These are phyloP conservation scores for Chaetomidium leptoderma DNA, from an alignment of 495 filamentous ascomycete genomes.

Conservation along the genomic window DNA sequence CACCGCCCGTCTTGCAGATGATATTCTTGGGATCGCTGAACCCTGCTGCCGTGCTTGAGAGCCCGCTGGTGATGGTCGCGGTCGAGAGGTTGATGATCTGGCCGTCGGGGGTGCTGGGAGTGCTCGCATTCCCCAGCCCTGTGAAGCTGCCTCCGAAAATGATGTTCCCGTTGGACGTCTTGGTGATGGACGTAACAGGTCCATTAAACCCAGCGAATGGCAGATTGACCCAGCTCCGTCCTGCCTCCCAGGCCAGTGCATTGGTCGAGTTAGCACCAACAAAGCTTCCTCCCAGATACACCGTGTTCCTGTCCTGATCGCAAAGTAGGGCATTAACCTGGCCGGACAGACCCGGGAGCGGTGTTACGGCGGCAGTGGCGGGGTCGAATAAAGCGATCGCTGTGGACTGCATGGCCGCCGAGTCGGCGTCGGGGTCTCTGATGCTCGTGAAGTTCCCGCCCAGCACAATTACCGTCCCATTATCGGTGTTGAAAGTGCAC, in stretches of 20 bases:
- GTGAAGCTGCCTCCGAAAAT: slow-evolving; percentile 92
- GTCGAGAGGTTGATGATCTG: slow-evolving; percentile 82
- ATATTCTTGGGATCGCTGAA: slow-evolving; percentile 80
- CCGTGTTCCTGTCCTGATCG: slow-evolving; percentile 73
- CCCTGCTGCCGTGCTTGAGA: slow-evolving; percentile 55
- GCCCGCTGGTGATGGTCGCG: slow-evolving; percentile 64
- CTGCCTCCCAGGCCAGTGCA: slow-evolving; percentile 75
- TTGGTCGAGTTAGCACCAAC: slow-evolving; percentile 75
- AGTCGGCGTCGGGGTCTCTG: slow-evolving; percentile 42
- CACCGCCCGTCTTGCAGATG: slow-evolving; percentile 67
- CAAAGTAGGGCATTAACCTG: slow-evolving; percentile 77
- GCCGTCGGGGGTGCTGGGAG: slow-evolving; percentile 51
- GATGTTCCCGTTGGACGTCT: slow-evolving; percentile 73
- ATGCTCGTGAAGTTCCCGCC: slow-evolving; percentile 97
- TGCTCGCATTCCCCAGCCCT: slow-evolving; percentile 76
- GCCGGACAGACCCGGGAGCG: slow-evolving; percentile 74
- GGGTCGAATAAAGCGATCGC: slow-evolving; percentile 80
- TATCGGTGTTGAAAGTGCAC: slow-evolving; percentile 69
- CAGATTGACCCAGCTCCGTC: slow-evolving; percentile 74
- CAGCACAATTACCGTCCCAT: slow-evolving; percentile 70
- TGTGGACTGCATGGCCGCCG: slow-evolving; percentile 54
- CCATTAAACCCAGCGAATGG: slow-evolving; percentile 94
- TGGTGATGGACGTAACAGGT: slow-evolving; percentile 80
- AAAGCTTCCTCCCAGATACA: slow-evolving; percentile 90
- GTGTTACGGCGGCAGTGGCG: slow-evolving; percentile 58